Evolutionary conservation across 2,329 filamentous ascomycete genomes (phyloP).

Genomic region (Fusarium verticillioides): DNA sequence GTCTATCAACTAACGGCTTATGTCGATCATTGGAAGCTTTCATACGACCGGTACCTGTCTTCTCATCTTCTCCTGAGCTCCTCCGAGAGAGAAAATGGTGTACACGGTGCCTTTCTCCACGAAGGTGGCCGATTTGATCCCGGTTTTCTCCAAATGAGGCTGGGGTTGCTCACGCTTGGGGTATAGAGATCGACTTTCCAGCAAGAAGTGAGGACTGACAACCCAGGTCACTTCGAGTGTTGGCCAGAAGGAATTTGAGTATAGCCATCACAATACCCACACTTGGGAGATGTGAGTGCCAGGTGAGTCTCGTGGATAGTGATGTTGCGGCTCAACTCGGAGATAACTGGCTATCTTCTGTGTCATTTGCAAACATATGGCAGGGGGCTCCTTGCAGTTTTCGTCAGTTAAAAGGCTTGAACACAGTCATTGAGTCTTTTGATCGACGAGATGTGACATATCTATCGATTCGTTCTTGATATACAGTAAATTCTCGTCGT

Average conservation of each 20-base stretch:
- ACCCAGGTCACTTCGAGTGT: background rate
- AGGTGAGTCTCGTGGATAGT: background rate
- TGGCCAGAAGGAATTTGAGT: background rate
- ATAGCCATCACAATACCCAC: background rate
- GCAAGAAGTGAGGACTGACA: background rate
- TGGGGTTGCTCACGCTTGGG: background rate
- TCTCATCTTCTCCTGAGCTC: background rate
- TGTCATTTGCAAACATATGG: background rate
- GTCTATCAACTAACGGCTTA: background rate
- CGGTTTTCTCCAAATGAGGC: background rate
- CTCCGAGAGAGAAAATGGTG: background rate
- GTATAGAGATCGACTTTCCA: background rate
- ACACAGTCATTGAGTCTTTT: background rate
- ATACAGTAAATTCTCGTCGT: fast-evolving
- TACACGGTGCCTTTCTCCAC: background rate
- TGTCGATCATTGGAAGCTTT: background rate
- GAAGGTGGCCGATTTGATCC: background rate
- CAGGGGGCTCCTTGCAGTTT: background rate
- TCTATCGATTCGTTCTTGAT: background rate
- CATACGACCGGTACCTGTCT: fast-evolving
- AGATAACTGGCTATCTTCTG: background rate
- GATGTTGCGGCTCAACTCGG: background rate
- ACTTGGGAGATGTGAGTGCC: fast-evolving
- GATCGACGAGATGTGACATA: background rate
- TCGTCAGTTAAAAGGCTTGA: no score